Percentiles rank a stretch among this genome's conserved stretches.
These are phyloP conservation scores for Elongisporangium anandrum DNA, from an alignment of 352 stramenopile species.

Conservation along the genomic window DNA sequence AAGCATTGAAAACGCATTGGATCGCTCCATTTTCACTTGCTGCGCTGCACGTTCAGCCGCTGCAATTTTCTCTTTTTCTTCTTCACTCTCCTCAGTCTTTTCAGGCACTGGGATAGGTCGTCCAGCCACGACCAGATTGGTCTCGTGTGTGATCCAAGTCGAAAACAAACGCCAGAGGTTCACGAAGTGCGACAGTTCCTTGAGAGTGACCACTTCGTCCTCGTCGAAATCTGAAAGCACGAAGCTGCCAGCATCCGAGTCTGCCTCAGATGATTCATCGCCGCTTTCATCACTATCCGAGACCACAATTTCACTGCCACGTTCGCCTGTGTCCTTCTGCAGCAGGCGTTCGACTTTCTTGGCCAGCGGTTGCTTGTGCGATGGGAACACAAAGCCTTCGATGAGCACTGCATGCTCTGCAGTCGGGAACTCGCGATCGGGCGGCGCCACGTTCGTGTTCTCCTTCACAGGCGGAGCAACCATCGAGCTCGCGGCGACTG, in stretches of 20 bases:
- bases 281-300: slow-evolving; percentile 71
- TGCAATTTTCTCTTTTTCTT: slow-evolving; percentile 33
- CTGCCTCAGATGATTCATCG: slow-evolving; percentile 14
- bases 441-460: slow-evolving; percentile 25
- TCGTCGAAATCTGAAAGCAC: slow-evolving; percentile 67
- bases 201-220: slow-evolving; percentile 61
- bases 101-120: slow-evolving; percentile 16
- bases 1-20: slow-evolving; percentile 65
- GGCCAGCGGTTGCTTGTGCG: slow-evolving; percentile 69
- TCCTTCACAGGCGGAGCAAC: slow-evolving; percentile 31
- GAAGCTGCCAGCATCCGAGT: slow-evolving; percentile 45
- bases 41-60: slow-evolving; percentile 32
- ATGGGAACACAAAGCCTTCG: slow-evolving; percentile 81
- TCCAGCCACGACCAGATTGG: slow-evolving; percentile 46
- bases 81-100: slow-evolving; percentile 12
- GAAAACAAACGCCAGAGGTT: slow-evolving; percentile 73
- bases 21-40: slow-evolving; percentile 54
- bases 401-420: slow-evolving; percentile 63
- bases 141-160: slow-evolving; percentile 67
- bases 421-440: slow-evolving; percentile 47
- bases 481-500: slow-evolving; percentile 11
- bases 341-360: slow-evolving; percentile 67
- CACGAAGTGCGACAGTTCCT: slow-evolving; percentile 64
- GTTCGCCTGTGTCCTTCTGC: slow-evolving; percentile 18
- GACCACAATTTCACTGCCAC: slow-evolving; percentile 50